Base-by-base conservation (phyloP, 176 grass and related monocot species). In the Eremochloa ophiuroides region DNA sequence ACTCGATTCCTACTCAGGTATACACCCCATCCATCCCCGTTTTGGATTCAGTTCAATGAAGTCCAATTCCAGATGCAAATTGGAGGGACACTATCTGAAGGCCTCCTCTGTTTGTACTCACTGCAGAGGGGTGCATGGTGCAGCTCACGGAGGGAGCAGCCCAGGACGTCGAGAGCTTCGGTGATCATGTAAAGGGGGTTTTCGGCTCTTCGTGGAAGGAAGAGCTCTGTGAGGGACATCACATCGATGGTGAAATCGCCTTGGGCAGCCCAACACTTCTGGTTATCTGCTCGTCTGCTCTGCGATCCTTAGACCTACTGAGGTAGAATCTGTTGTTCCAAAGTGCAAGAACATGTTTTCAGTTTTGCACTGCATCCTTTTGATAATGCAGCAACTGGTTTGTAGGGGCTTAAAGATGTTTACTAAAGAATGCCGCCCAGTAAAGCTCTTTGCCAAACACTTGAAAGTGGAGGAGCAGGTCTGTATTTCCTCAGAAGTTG, bases 381-480 rank as follows among this genome's bases (percentile, higher is more conserved):
- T 74, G 4, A 12, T 58, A 33, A 38, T 17, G 34, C 16, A 42
- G 17, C 6, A 10, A 82, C 84, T 78, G 28, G 26, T 87, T 85
- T 79, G n/a, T 62, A 98, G 95, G 84, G 92, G 92, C 44, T 85
- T 98, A 48, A 98, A 87, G 79, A 78, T 80, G 76, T 93, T 98
- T 48, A 93, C 95, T 62, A 89, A 74, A 76, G 86, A 92, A 34
- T 98, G 95, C 33, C 88, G 74, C 48, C 77, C 95, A 73, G 90
- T 86, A 48, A 98, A 98, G 75, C 95, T 98, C 84, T 98, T 98
- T 56, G 90, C 95, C 23, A 98, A 98, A 53, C 95, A 98, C 82
- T 73, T 98, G 82, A 98, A 94, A 85, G 90, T 91, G 82, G 95
- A 98, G 83, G 86, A 98, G 14, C 95, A 98, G 92, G 95, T 93